Conservation (phyloP, 805 yeast genomes). For the Starmerella vaccinii region DNA sequence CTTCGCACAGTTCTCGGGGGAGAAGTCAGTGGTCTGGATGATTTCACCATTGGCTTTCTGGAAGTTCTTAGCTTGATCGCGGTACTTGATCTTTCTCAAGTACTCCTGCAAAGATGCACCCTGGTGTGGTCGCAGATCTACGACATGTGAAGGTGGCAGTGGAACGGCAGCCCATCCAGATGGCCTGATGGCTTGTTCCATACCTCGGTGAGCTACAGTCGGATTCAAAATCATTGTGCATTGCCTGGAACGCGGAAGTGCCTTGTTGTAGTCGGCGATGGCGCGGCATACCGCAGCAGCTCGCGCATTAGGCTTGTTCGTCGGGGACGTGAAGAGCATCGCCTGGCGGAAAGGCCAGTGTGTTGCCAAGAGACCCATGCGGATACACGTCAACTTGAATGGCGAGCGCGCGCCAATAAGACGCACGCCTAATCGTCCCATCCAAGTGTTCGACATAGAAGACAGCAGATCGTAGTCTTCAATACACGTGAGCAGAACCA, state of each 20-base stretch:
- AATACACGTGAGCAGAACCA: slow-evolving; percentile 33
- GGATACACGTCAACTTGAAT: slow-evolving; percentile 31
- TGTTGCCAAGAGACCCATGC: slow-evolving; percentile 36
- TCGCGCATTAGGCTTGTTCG: slow-evolving; percentile 36
- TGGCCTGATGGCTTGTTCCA: slow-evolving; percentile 32
- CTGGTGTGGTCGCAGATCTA: slow-evolving; percentile 34
- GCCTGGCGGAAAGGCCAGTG: slow-evolving; percentile 40
- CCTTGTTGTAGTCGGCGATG: slow-evolving; percentile 32
- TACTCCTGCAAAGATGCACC: slow-evolving; percentile 32
- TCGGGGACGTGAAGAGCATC: slow-evolving; percentile 34
- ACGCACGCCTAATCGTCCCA: slow-evolving; percentile 26
- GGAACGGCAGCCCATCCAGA: slow-evolving; percentile 34
- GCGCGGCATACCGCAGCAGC: slow-evolving; percentile 36
- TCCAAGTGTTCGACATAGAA: slow-evolving; percentile 25
- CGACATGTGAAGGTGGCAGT: slow-evolving; percentile 36
- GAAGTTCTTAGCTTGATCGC: slow-evolving; percentile 34
- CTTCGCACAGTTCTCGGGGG: slow-evolving; percentile 29
- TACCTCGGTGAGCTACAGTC: slow-evolving; percentile 30
- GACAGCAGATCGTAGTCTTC: slow-evolving; percentile 35
- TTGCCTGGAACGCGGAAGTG: slow-evolving; percentile 26
- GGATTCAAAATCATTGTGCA: slow-evolving; percentile 36
- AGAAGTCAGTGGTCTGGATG: slow-evolving; percentile 31
- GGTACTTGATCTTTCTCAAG: slow-evolving; percentile 36
- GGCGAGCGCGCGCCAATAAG: slow-evolving; percentile 31
- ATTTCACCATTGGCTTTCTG: slow-evolving; percentile 32